Conservation (phyloP, 768 basidiomycete genomes). For the Tulasnella sp. region DNA sequence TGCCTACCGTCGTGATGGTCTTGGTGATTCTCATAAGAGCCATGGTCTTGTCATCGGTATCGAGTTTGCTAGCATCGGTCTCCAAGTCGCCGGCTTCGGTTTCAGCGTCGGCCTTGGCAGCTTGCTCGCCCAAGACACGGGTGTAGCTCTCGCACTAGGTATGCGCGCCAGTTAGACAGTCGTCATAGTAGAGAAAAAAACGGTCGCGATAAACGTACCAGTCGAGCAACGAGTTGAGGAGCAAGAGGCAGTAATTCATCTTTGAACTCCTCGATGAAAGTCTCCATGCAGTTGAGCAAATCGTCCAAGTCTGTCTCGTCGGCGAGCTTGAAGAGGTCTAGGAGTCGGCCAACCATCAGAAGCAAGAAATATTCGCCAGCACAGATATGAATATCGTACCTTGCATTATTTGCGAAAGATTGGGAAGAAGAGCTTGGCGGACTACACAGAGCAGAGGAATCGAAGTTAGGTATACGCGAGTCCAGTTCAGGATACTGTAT, state of each 20-base stretch:
- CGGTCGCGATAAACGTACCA: constrained; percentile 44
- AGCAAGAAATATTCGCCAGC: not conserved
- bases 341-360: not conserved
- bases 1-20: constrained; percentile 67
- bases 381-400: constrained; percentile 35
- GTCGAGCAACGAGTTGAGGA: constrained; percentile 63
- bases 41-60: constrained; percentile 73
- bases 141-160: constrained; percentile 71
- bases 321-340: constrained; percentile 77
- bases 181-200: not conserved
- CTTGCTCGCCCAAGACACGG: constrained; percentile 59
- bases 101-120: constrained; percentile 44
- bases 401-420: constrained; percentile 82
- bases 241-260: constrained; percentile 79
- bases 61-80: constrained; percentile 32
- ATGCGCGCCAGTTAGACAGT: not conserved
- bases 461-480: not conserved
- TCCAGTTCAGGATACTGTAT: no score
- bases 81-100: constrained; percentile 44
- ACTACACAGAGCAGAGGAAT: constrained; percentile 38
- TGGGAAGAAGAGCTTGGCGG: constrained; percentile 57
- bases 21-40: constrained; percentile 82
- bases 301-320: constrained; percentile 87
- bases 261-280: constrained; percentile 79
- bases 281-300: constrained; percentile 73